Evolutionary conservation across 1,284 basidiomycete species (phyloP), one percentile per base, ranked within the genome.

Genomic region (Malassezia pachydermatis): DNA sequence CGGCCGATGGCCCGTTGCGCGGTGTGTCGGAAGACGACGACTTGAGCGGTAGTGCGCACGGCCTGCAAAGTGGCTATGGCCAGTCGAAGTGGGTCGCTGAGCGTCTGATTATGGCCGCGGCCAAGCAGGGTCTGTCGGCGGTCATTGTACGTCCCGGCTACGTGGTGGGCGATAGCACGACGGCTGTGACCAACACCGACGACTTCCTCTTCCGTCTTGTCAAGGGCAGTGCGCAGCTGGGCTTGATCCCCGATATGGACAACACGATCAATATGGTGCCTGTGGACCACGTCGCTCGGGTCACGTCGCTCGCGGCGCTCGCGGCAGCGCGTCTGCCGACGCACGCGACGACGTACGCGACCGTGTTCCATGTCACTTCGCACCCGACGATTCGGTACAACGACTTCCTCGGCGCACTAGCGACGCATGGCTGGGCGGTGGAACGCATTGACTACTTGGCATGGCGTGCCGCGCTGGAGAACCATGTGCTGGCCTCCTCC

Each of bases 21-120:
- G 94, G 90, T 51, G 78, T 98, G 25, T 82, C 84, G 0, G 94
- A 98, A 72, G 77, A 75, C 30, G 94, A 98, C 65, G 81, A 90
- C 62, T 79, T 98, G n/a, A 86, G 92, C 62, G 89, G 85, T 19
- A 86, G 88, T 1, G 78, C 81, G 49, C 74, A 70, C 0, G 78
- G 80, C 1, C 77, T 98, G 46, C 85, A 84, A 70, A 86, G 85
- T 0, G 94, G 94, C 0, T 99, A 99, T 73, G 89, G 92, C 4
- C 92, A 98, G 75, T 84, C 81, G 47, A 99, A 99, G 75, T 98
- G 92, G 92, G 94, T 98, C 0, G 86, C 88, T 0, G 94, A 98
- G 74, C 90, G 88, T 72, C 75, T 99, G 11, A 75, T 96, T 34
- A 84, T 90, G 70, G 88, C 90, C 64, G 90, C 89, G 10, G 87